These are phyloP conservation scores for Kwoniella shandongensis DNA, from an alignment of 768 basidiomycete genomes.

Conservation along the genomic window DNA sequence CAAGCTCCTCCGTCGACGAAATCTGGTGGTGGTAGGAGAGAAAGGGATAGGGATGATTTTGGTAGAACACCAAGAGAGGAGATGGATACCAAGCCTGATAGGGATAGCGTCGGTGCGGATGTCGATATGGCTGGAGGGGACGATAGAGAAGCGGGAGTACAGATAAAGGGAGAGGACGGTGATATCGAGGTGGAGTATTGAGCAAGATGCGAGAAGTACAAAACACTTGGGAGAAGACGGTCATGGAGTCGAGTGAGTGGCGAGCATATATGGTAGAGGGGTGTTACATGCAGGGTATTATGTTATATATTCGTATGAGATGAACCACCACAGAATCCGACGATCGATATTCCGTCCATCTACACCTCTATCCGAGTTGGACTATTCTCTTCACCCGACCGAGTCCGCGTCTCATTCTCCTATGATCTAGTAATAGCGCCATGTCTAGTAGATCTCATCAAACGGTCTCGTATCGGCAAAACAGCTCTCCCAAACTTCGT, in stretches of 20 bases:
- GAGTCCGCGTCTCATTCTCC: too few species aligned
- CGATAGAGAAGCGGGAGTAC: constrained; percentile 28
- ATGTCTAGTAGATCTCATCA: constrained; percentile 64
- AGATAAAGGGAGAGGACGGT: constrained; percentile 43
- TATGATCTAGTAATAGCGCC: too few species aligned
- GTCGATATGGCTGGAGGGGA: neutral
- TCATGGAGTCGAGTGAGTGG: neutral
- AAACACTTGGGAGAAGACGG: constrained; percentile 11
- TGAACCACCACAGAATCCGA: too few species aligned
- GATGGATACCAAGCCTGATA: constrained; percentile 19
- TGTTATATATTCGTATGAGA: too few species aligned
- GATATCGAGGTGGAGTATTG: constrained; percentile 49
- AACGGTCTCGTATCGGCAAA: constrained; percentile 93
- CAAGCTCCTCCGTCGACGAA: constrained; percentile 15
- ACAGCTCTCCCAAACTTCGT: constrained; percentile 96
- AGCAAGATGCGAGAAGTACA: too few species aligned
- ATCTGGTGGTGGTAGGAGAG: neutral
- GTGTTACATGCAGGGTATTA: constrained; percentile 14
- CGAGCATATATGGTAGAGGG: neutral
- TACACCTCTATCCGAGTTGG: too few species aligned
- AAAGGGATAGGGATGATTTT: constrained; percentile 27
- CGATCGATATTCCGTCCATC: too few species aligned
- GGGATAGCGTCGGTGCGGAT: neutral
- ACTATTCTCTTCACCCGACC: too few species aligned
- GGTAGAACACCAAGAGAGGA: constrained; percentile 33